Percentiles rank a stretch among this genome's conserved stretches.
phyloP scores from a whole-genome alignment of 2,329 filamentous ascomycete species.

The Neurospora sp. region DNA sequence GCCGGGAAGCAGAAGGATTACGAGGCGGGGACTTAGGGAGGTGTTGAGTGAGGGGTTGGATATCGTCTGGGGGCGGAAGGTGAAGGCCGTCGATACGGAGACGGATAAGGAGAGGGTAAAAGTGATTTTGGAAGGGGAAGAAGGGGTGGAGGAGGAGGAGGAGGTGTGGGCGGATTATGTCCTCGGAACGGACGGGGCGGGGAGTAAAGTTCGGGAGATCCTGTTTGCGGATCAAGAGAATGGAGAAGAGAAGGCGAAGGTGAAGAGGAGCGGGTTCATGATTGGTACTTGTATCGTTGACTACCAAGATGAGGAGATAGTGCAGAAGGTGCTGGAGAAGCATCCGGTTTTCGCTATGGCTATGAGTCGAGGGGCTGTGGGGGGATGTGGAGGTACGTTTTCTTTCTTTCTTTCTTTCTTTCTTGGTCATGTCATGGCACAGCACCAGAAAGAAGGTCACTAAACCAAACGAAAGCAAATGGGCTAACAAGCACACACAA shows the following conservation, averaged over 20 bases:
- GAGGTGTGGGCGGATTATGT: constrained; percentile 17
- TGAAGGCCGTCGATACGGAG: constrained; percentile 8
- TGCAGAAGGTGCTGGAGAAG: constrained; percentile 16
- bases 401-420: not conserved
- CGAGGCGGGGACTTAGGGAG: constrained; percentile 23
- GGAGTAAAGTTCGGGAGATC: constrained; percentile 22
- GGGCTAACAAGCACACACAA: not conserved
- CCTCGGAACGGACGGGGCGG: constrained; percentile 24
- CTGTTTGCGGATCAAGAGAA: constrained; percentile 12
- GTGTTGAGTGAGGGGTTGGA: constrained; percentile 24
- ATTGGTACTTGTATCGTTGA: constrained; percentile 22
- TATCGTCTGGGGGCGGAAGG: constrained; percentile 22
- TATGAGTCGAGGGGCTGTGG: constrained; percentile 21
- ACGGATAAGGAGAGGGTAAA: no score
- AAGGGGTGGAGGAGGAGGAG: constrained; percentile 4
- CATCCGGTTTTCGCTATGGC: constrained; percentile 24
- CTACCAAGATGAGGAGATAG: constrained; percentile 18
- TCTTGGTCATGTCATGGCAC: not conserved
- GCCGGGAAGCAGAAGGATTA: constrained; percentile 25
- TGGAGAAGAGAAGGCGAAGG: constrained; percentile 15
- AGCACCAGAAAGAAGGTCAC: constrained; percentile 17
- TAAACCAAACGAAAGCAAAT: not conserved
- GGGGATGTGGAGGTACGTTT: constrained; percentile 22
- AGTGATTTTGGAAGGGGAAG: not conserved
- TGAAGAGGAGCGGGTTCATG: constrained; percentile 19